Evolutionary conservation across 2,329 filamentous ascomycete species (phyloP), one percentile per base, ranked within the genome.

Genomic region (Sarocladiaceae sp.): DNA sequence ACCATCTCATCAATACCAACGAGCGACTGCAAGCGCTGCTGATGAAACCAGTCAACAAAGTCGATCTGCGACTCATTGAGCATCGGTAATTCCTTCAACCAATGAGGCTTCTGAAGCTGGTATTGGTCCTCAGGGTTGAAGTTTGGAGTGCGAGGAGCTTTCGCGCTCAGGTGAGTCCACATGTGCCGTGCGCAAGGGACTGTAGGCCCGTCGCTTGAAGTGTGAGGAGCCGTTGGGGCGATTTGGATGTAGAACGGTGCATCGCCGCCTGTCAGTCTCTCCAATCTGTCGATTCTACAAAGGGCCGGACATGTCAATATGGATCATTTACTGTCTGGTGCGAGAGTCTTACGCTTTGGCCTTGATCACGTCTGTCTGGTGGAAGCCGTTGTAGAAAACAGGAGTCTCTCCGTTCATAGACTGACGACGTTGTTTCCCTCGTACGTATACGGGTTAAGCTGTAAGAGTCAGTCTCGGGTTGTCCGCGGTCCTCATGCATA

Each of bases 121-220:
- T 66, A 67, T 0, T 69, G 55, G 17, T 57, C 54, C 10, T 59
- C 58, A 0, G 84, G 83, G 61, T 90, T 89, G 68, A 88, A 89
- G 59, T 84, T 80, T 0, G 72, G 67, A 1, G 75, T 83, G 17
- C 86, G 70, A 0, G 86, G 86, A 1, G 88, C 77, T 26, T 72
- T 77, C 3, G 71, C 76, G 53, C 78, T 74, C 6, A 72, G 58
- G 59, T 89, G 89, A 0, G 88, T 70, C 57, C 83, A 66, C 26
- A 74, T 70, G 58, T 89, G 84, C 17, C 84, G 71, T 47, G 77
- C 68, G 0, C 82, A 76, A 33, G 29, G 29, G 8, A 10, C 29
- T 15, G 29, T 33, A 15, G 15, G 29, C 8, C 15, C 29, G 29
- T 33, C 29, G 15, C 15, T 15, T 8, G 8, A 8, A 15, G 15